These are phyloP conservation scores for Auriscalpium vulgare DNA, from an alignment of 768 basidiomycete genomes.

Conservation along the genomic window DNA sequence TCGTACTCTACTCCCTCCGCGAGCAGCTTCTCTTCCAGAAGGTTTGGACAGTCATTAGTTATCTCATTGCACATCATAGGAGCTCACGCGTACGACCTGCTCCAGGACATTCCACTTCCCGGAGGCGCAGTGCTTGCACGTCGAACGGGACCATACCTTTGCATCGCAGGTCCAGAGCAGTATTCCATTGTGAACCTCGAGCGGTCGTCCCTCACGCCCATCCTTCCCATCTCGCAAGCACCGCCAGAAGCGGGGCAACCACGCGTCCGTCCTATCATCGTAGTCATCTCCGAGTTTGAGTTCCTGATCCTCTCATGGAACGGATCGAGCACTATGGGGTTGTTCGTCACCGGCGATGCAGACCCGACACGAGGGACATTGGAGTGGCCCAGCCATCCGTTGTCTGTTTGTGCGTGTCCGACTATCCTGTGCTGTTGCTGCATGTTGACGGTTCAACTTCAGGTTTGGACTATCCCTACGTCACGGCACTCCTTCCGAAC, in stretches of 20 bases:
- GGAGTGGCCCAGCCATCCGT: conserved; percentile 76
- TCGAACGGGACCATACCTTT: conserved; percentile 55
- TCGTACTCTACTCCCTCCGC: conserved; percentile 57
- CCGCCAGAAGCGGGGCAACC: conserved; percentile 26
- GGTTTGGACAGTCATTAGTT: conserved; percentile 28
- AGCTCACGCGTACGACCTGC: not conserved
- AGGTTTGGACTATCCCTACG: conserved; percentile 80
- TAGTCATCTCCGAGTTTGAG: conserved; percentile 67
- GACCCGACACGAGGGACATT: conserved; percentile 88
- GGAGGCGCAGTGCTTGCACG: conserved; percentile 50
- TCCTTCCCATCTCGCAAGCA: conserved; percentile 77
- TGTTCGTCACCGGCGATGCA: conserved; percentile 79
- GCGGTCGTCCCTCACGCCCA: conserved; percentile 56
- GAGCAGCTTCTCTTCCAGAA: conserved; percentile 57
- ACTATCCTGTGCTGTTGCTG: not conserved
- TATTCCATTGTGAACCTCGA: conserved; percentile 80
- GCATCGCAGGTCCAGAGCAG: conserved; percentile 60
- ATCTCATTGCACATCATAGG: not conserved
- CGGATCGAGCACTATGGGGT: conserved; percentile 69
- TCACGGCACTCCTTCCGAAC: conserved; percentile 72
- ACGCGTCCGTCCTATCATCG: conserved; percentile 60
- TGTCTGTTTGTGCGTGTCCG: conserved; percentile 56
- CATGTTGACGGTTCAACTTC: not conserved
- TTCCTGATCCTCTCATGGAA: conserved; percentile 85
- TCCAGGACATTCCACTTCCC: conserved; percentile 66